Evolutionary conservation across 2,329 filamentous ascomycete species (phyloP).

Genomic region (Cercospora berteroae): DNA sequence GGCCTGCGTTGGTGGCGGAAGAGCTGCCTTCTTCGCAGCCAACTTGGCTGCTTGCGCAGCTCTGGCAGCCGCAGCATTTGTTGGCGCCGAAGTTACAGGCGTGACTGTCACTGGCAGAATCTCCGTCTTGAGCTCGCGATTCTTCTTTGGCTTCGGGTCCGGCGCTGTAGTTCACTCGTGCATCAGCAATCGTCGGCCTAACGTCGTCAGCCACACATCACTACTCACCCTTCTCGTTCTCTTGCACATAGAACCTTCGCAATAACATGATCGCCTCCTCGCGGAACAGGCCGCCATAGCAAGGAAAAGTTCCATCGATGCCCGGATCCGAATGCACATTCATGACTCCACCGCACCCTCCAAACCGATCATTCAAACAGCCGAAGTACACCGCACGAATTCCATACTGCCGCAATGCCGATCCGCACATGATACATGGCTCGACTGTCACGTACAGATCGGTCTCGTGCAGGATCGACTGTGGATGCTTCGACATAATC

Average conservation of each 20-base stretch:
- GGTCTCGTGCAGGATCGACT: conserved; percentile 67
- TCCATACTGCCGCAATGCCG: conserved; percentile 79
- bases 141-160: conserved; percentile 63
- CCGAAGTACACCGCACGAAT: conserved; percentile 93
- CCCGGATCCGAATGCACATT: conserved; percentile 74
- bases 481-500: conserved; percentile 63
- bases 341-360: conserved; percentile 90
- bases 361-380: conserved; percentile 94
- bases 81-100: conserved; percentile 17
- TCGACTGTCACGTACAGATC: conserved; percentile 96
- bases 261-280: conserved; percentile 92
- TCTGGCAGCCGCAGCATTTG: conserved; percentile 18
- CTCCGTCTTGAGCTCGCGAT: conserved; percentile 61
- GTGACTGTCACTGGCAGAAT: conserved; percentile 49
- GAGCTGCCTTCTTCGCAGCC: conserved; percentile 6
- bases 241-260: conserved; percentile 93
- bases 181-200: background rate
- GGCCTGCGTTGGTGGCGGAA: background rate
- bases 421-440: conserved; percentile 98
- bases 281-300: conserved; percentile 81
- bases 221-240: conserved; percentile 80
- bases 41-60: conserved; percentile 8
- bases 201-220: background rate
- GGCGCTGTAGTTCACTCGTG: conserved; percentile 47
- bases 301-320: conserved; percentile 75